Conservation (phyloP, 768 basidiomycete genomes). For the Cantharellus anzutake region DNA sequence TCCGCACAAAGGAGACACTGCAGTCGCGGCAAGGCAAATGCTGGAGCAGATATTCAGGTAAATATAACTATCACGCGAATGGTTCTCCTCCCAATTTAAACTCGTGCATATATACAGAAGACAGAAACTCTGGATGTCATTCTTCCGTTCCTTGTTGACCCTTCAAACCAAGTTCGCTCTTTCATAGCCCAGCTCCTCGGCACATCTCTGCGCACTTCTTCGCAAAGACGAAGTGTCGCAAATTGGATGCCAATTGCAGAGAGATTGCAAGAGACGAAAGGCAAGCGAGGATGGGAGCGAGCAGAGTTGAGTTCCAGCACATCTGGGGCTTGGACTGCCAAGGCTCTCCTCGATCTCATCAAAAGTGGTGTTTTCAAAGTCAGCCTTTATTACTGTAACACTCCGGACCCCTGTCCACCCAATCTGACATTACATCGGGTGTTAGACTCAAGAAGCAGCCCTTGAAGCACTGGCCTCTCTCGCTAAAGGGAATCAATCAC, state of each 20-base stretch:
- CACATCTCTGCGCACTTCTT: slow-evolving; percentile 2
- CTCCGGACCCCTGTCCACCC: neutral
- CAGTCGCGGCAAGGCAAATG: slow-evolving; percentile 1
- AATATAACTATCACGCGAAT: neutral
- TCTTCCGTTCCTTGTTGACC: slow-evolving; percentile 4
- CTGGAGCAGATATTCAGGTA: slow-evolving; percentile 4
- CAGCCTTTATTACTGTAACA: neutral
- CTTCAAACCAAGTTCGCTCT: neutral
- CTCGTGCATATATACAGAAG: slow-evolving; percentile 1
- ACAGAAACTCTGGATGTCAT: slow-evolving; percentile 5
- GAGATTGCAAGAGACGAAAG: slow-evolving; percentile 28
- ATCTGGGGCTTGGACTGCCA: slow-evolving; percentile 41
- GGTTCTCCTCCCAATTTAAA: neutral
- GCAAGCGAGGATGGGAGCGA: slow-evolving; percentile 61
- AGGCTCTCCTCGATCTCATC: slow-evolving; percentile 30
- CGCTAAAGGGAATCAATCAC: slow-evolving; percentile 34
- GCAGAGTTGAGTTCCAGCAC: slow-evolving; percentile 25
- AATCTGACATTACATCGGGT: neutral
- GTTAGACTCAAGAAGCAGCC: slow-evolving; percentile 45
- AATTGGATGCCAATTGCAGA: slow-evolving; percentile 5
- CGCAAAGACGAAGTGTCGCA: neutral
- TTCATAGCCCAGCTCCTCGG: slow-evolving; percentile 2
- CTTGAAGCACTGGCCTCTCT: slow-evolving; percentile 46
- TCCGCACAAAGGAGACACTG: neutral
- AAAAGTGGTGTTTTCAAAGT: slow-evolving; percentile 38